These are phyloP conservation scores for Penicillium fimorum DNA, from an alignment of 495 filamentous ascomycete genomes.

Conservation along the genomic window DNA sequence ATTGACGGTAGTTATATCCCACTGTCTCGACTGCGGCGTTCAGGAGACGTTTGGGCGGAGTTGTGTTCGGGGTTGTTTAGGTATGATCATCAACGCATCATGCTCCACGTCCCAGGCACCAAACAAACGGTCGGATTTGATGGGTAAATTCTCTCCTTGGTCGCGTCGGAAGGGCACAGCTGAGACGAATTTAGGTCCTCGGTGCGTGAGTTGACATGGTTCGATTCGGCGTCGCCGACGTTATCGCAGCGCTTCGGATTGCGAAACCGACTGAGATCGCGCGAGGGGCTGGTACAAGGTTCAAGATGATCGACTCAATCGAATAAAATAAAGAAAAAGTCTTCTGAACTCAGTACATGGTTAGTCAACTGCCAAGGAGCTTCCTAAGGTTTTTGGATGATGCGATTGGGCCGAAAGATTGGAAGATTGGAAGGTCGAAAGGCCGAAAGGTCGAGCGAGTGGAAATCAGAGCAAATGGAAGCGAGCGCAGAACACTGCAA, in stretches of 20 bases:
- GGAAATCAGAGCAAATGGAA: background rate
- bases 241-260: conserved; percentile 8
- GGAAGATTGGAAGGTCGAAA: background rate
- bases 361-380: background rate
- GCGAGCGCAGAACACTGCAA: conserved; percentile 2
- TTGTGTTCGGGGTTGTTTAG: conserved; percentile 5
- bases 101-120: background rate
- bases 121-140: background rate
- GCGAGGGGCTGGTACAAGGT: background rate
- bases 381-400: background rate
- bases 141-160: background rate
- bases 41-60: background rate
- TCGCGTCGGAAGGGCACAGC: background rate
- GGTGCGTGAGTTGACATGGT: conserved; percentile 4
- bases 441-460: background rate
- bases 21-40: background rate
- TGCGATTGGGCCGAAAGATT: background rate
- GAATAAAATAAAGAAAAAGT: background rate
- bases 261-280: conserved; percentile 6
- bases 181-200: background rate
- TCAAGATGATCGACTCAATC: background rate
- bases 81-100: conserved; percentile 7
- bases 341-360: background rate
- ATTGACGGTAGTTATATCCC: background rate
- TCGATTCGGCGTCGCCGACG: conserved; percentile 6